Base-by-base conservation (phyloP, 2,329 filamentous ascomycete genomes). In the Trichophyton simii region DNA sequence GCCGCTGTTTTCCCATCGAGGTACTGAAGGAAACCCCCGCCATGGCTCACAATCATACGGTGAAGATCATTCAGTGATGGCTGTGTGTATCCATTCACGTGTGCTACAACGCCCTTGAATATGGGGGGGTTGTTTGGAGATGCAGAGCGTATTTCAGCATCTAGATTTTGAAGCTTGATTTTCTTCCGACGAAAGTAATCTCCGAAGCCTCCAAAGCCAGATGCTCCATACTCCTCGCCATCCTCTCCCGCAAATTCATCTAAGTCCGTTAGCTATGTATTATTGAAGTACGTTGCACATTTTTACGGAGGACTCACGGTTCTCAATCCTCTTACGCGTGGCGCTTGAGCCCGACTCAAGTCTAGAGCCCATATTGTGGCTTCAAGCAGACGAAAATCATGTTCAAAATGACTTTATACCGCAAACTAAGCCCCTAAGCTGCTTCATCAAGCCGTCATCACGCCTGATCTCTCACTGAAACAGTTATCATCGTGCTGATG, bases 181-280 rank as follows among this genome's bases (percentile, higher is more conserved):
- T 95, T 96, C 79, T 99, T 99, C 61, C 91, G 86, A 58, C 91
- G 83, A 72, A 96, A 95, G 73, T 97, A 99, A 70, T 97, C 92
- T 25, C 80, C 76, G 69, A 97, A 95, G 7, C 91, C 92, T 28
- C 90, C 89, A 73, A 97, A 99, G 59, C 83, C 83, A 65, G 91
- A 96, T 1, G 80, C 83, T 62, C 87, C 85, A 72, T 99, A 99
- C 72, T 99, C 95, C 62, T 97, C 92, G 62, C 94, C 92, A 25
- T 82, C 82, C 71, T 96, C 91, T 64, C 88, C 81, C 1, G 86
- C 79, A 72, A 96, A 97, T 1, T 80, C 82, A 74, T 96, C 77
- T 79, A 67, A 46, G 1, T 25, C 34, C 28, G 61, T 25, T 34
- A 52, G 54, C 59, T 41, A 41, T 8, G 58, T 34, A 36, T 22